Percentiles rank a stretch among this genome's conserved stretches.
Evolutionary conservation across 2,329 filamentous ascomycete species (phyloP).

Genomic region (Cladosporium sp.): DNA sequence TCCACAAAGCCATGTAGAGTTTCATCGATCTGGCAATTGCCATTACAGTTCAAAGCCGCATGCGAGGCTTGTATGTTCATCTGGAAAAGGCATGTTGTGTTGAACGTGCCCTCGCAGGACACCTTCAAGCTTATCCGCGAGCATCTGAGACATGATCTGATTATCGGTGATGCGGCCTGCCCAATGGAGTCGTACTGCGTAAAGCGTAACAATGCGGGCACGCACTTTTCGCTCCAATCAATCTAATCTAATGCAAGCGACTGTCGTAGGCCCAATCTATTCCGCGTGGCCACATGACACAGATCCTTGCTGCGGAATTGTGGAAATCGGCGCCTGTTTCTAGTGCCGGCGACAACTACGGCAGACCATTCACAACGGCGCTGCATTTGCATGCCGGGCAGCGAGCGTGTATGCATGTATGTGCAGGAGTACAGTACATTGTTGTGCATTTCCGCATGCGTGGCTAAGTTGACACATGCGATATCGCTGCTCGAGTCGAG

Average conservation of each 20-base stretch:
- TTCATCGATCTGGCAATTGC: conserved; percentile 6
- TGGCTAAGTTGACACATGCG: neutral
- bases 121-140: neutral
- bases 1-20: neutral
- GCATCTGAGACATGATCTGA: neutral
- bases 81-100: neutral
- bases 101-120: neutral
- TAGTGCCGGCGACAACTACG: neutral
- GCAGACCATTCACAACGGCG: conserved; percentile 6
- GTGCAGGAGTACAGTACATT: neutral
- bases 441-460: neutral
- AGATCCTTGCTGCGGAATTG: neutral
- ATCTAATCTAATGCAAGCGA: conserved; percentile 3
- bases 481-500: neutral
- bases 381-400: conserved; percentile 17
- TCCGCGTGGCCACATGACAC: conserved; percentile 17
- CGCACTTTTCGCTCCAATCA: neutral
- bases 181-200: conserved; percentile 1
- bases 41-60: neutral
- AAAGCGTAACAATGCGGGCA: neutral
- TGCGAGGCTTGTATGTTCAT: neutral
- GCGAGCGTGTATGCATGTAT: neutral
- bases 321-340: neutral
- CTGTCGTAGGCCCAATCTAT: conserved; percentile 14
- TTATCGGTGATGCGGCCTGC: neutral